Conservation (phyloP, 2,329 filamentous ascomycete genomes). For the Dryadomyces quercivorus region DNA sequence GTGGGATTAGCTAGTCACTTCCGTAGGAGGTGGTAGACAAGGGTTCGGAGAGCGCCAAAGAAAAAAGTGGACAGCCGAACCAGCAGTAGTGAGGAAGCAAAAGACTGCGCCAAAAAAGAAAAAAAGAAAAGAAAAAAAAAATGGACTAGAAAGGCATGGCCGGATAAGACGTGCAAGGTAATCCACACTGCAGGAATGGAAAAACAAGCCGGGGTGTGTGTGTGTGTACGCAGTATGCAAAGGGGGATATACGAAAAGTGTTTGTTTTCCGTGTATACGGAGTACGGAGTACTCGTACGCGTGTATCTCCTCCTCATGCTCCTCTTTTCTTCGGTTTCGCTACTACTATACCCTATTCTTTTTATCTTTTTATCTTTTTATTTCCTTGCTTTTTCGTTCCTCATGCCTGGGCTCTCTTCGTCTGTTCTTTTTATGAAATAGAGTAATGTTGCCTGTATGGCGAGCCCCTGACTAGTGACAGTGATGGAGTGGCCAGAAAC, state of each 20-base stretch:
- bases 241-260: background rate
- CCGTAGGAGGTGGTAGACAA: background rate
- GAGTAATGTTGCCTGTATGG: background rate
- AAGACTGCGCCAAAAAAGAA: background rate
- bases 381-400: no score
- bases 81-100: slow-evolving; percentile 1
- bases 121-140: background rate
- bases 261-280: background rate
- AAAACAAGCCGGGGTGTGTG: background rate
- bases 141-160: background rate
- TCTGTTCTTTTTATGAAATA: background rate
- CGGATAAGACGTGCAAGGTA: background rate
- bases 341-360: no score
- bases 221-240: no score
- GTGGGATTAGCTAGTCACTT: background rate
- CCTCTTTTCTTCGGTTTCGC: background rate
- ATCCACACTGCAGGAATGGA: background rate
- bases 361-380: no score
- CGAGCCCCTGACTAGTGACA: background rate
- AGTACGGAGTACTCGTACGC: background rate
- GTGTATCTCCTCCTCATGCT: background rate
- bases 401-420: background rate
- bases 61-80: slow-evolving; percentile 1
- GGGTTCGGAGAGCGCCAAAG: background rate
- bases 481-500: background rate